Evolutionary conservation across 176 grass and related monocot species (phyloP).

Genomic region (Saccharum spontaneum): DNA sequence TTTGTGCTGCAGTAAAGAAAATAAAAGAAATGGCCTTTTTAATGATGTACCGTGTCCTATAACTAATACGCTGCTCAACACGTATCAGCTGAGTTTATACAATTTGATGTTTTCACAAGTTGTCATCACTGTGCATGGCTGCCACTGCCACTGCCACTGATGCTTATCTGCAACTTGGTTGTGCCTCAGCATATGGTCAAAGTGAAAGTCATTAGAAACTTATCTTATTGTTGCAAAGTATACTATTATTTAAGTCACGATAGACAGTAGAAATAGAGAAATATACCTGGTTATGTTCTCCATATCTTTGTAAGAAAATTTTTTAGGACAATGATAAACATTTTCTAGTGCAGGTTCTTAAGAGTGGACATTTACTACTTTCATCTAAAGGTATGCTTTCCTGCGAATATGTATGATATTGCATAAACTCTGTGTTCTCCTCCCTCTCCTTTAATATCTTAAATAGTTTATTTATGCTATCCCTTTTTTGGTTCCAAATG

Average conservation of each 20-base stretch:
- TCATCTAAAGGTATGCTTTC: constrained; percentile 89
- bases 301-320: not conserved
- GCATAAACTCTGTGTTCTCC: not conserved
- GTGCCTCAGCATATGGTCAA: not conserved
- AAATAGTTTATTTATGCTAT: not conserved
- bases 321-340: constrained; percentile 17
- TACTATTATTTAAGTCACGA: not conserved
- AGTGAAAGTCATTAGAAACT: not conserved
- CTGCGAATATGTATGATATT: not conserved
- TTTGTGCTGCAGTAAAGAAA: not conserved
- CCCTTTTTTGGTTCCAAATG: not conserved
- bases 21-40: not conserved
- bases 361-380: constrained; percentile 83
- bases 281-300: not conserved
- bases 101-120: constrained; percentile 30
- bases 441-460: not conserved
- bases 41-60: not conserved
- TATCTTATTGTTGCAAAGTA: not conserved
- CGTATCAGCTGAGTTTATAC: not conserved
- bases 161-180: constrained; percentile 28
- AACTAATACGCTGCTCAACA: not conserved
- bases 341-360: constrained; percentile 68
- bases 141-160: not conserved
- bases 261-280: not conserved
- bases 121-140: constrained; percentile 6